Base-by-base conservation (phyloP, 768 basidiomycete genomes). In the Glaciozyma martinii region DNA sequence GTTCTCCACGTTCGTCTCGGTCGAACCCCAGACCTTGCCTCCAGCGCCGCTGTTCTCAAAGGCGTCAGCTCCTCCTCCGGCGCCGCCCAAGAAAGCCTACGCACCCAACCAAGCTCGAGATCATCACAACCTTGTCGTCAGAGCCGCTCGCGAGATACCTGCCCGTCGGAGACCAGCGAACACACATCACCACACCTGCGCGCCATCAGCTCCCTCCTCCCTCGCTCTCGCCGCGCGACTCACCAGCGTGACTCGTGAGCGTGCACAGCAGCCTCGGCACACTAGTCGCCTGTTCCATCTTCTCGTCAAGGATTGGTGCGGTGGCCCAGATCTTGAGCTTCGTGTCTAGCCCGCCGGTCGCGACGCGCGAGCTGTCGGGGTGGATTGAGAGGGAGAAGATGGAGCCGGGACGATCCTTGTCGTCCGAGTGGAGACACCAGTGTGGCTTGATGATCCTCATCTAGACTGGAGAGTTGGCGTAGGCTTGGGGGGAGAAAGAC, bases 241-340 rank as follows among this genome's bases (percentile, higher is more conserved):
- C 30, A 77, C 94, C 94, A 0, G 88, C 90, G 75, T 99, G 95
- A 83, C 90, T 89, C 3, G 87, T 84, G 60, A 98, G 81, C 0
- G 94, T 98, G 71, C 89, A 91, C 32, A 98, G 79, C 19, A 87
- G 84, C 75, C 91, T 94, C 19, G 89, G 91, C 5, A 40, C 82
- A 81, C 64, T 86, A 82, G 53, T 85, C 83, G 66, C 78, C 76
- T 73, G 88, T 84, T 33, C 88, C 80, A 50, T 70, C 27, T 83
- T 81, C 19, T 82, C 78, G 67, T 85, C 85, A n/a, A 98, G 79
- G 70, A 98, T 94, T 0, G 95, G 93, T 67, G 89, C 86, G 1
- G 95, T 98, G 66, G 88, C 89, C 94, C 94, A 99, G 77, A 99
- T 90, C 56, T 91, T 87, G 66, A 99, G 85, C 79, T 92, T 93